A percentile compares a stretch with the other conserved stretches of the same genome.
These are phyloP conservation scores for Prunus campanulata DNA, from an alignment of 306 rosid genomes.

Conservation along the genomic window DNA sequence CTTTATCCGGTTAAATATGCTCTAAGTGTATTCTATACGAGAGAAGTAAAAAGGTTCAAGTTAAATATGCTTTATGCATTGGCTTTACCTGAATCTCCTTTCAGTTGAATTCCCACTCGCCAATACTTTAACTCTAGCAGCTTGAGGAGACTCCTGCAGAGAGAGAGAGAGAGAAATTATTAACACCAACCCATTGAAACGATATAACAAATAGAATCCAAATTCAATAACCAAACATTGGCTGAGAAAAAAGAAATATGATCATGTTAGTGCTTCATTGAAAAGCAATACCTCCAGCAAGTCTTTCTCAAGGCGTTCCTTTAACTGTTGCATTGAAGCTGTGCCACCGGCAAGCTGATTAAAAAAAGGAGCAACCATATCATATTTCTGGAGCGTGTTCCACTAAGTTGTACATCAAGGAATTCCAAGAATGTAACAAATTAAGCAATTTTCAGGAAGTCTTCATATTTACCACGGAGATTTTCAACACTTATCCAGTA, in stretches of 20 bases:
- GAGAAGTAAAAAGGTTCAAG: not conserved
- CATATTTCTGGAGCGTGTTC: not conserved
- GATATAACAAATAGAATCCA: not conserved
- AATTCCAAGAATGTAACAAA: not conserved
- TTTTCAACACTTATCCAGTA: not conserved
- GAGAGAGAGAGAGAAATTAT: not conserved
- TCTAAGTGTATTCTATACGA: not conserved
- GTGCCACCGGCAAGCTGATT: conserved; percentile 98
- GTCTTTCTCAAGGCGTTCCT: conserved; percentile 97
- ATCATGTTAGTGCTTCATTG: not conserved
- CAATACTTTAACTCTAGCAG: conserved; percentile 97
- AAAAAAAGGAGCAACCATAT: conserved; percentile 21
- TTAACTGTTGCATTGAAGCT: conserved; percentile 97
- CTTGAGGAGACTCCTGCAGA: conserved; percentile 93
- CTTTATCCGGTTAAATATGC: not conserved
- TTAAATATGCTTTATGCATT: not conserved
- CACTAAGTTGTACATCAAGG: not conserved
- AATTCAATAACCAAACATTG: not conserved
- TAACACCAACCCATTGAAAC: not conserved
- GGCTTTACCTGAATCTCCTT: conserved; percentile 84
- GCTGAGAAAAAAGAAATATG: not conserved
- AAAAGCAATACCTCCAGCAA: conserved; percentile 70
- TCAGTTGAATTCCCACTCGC: conserved; percentile 98
- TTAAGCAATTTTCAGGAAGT: not conserved
- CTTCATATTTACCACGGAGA: conserved; percentile 2